Base-by-base conservation (phyloP, 2,329 filamentous ascomycete species). In the Penicillium sclerotigenum region DNA sequence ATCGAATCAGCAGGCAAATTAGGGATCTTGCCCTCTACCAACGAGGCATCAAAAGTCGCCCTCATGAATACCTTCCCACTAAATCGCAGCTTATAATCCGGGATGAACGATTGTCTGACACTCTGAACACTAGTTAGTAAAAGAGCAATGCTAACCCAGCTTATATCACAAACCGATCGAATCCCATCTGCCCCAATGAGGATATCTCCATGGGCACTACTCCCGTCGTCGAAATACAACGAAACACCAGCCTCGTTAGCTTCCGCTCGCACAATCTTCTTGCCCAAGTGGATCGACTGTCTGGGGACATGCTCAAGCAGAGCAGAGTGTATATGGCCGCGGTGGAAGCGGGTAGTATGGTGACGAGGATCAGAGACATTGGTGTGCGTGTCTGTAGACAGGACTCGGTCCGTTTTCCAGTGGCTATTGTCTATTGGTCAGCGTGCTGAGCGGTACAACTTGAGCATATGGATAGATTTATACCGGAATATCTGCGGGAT, bases 131-230 rank as follows among this genome's bases (percentile, higher is more conserved):
- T 0, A n/a, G 31, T 62, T 41, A 61, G 54, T 43, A 20, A 26
- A 37, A 37, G 0, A 11, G 8, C 7, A 38, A 11, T n/a, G 3
- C 13, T 4, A 11, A 6, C 2, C 6, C 2, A 8, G 8, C 14
- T 5, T 6, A 10, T 69, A 13, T 74, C 71, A 24, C 80, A 74
- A 2, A 73, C 69, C 20, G 79, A 82, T 61, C 80, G 78, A 45
- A 83, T 78, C 37, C 82, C 82, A 64, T 84, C 81, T 0, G 80
- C 77, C 1, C 80, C 81, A 16, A 84, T 73, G 24, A 83, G 63
- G 38, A 82, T 65, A 59, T 83, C 79, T 0, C 78, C 79, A 0
- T 67, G 64, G 0, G 71, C 71, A 3, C 65, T 71, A 0, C 73
- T 75, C 6, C 78, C 80, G 61, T 83, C 81, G n/a, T 73, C 68